A percentile compares a stretch with the other conserved stretches of the same genome.
Conservation (phyloP, 208 protist species). For the Leishmania gerbilli region DNA sequence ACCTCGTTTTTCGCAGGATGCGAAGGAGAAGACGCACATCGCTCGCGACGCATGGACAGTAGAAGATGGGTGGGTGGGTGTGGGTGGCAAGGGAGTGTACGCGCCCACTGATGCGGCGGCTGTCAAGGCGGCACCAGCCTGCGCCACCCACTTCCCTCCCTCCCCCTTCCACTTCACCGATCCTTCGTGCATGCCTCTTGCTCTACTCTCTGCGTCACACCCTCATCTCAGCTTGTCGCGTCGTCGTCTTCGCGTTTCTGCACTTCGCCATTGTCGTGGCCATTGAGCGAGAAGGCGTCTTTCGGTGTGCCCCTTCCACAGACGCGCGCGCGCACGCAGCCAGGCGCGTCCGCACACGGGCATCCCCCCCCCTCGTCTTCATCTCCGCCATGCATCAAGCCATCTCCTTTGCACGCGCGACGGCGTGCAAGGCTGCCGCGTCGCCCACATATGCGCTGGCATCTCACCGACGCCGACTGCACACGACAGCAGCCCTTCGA, state of each 20-base stretch:
- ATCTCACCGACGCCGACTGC: neutral
- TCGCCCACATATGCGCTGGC: neutral
- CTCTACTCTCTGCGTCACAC: neutral
- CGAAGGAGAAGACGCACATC: neutral
- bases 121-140: neutral
- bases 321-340: neutral
- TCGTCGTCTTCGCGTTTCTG: neutral
- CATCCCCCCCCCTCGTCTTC: neutral
- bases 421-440: constrained; percentile 5
- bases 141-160: neutral
- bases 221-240: neutral
- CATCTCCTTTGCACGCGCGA: neutral
- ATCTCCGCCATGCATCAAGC: constrained; percentile 4
- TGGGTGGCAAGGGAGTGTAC: neutral
- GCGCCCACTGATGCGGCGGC: neutral
- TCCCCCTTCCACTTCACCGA: neutral
- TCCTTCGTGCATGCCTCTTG: neutral
- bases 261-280: neutral
- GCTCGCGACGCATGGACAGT: neutral
- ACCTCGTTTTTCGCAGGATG: neutral
- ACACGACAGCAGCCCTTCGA: neutral
- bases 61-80: neutral
- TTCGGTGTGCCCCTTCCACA: neutral
- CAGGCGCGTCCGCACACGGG: neutral
- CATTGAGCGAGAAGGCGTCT: neutral